These are phyloP conservation scores for Trypanosoma cruzi DNA, from an alignment of 208 protist genomes.

Conservation along the genomic window DNA sequence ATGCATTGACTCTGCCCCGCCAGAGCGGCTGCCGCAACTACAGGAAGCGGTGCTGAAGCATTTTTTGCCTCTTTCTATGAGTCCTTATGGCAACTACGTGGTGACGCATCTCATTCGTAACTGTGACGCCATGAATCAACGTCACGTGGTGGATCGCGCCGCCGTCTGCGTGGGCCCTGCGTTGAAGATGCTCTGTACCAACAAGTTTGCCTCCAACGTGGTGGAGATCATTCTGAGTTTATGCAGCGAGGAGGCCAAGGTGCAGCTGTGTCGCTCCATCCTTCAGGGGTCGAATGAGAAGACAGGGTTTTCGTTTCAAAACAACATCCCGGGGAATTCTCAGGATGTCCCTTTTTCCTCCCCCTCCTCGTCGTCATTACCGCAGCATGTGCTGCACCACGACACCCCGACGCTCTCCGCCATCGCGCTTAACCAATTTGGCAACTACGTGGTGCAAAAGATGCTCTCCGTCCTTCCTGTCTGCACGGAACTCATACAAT, in stretches of 20 bases:
- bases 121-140: constrained; percentile 50
- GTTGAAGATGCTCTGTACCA: constrained; percentile 73
- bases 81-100: constrained; percentile 98
- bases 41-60: constrained; percentile 57
- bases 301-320: not conserved
- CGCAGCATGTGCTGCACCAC: constrained; percentile 45
- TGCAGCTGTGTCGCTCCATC: constrained; percentile 48
- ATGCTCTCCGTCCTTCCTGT: constrained; percentile 84
- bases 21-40: constrained; percentile 34
- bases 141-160: constrained; percentile 46
- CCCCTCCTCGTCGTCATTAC: not conserved
- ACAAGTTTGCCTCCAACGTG: constrained; percentile 98
- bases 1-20: constrained; percentile 24
- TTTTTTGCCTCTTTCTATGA: constrained; percentile 73
- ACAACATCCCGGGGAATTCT: not conserved
- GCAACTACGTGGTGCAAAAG: constrained; percentile 98
- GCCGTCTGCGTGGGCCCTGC: constrained; percentile 35
- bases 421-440: constrained; percentile 93
- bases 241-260: constrained; percentile 45
- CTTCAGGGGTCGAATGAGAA: constrained; percentile 20
- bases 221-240: constrained; percentile 95
- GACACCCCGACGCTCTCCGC: constrained; percentile 50
- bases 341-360: not conserved
- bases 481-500: constrained; percentile 37
- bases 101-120: constrained; percentile 93